Percentiles rank a stretch among this genome's conserved stretches.
These are phyloP conservation scores for Colletotrichum sp. DNA, from an alignment of 2,329 filamentous ascomycete genomes.

Conservation along the genomic window DNA sequence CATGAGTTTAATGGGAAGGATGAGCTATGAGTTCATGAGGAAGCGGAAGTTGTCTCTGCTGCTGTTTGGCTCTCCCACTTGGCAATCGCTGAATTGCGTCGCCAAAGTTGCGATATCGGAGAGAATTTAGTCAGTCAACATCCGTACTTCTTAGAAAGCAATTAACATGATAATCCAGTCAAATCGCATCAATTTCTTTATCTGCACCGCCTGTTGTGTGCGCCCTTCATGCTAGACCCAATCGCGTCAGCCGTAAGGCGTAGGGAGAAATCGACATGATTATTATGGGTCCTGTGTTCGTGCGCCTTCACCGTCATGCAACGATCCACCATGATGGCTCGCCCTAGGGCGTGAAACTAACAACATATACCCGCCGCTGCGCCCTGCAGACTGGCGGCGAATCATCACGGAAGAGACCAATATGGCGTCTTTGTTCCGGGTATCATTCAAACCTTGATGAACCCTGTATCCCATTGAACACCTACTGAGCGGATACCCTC, in stretches of 20 bases:
- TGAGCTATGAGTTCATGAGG: not conserved
- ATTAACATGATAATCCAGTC: not conserved
- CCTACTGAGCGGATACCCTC: not conserved
- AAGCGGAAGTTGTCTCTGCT: not conserved
- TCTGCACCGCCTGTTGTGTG: not conserved
- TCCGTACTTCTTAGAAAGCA: rapidly evolving
- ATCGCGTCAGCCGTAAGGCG: not conserved
- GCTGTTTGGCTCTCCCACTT: not conserved
- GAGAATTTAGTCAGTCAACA: not conserved
- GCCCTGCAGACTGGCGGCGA: not conserved
- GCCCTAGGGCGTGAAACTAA: slow-evolving; percentile 4
- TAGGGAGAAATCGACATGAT: slow-evolving; percentile 5
- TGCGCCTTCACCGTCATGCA: not conserved
- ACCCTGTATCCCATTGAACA: not conserved
- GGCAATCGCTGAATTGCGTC: not conserved
- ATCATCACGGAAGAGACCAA: too few species aligned
- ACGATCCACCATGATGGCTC: not conserved
- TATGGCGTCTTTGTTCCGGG: not conserved
- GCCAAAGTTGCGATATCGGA: not conserved
- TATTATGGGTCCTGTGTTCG: not conserved
- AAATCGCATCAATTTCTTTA: not conserved
- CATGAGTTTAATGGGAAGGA: not conserved
- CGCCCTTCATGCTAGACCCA: not conserved
- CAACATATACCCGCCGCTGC: not conserved
- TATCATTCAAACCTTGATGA: not conserved